phyloP scores from a whole-genome alignment of 2,329 filamentous ascomycete genomes.

The Monosporascus sp. region DNA sequence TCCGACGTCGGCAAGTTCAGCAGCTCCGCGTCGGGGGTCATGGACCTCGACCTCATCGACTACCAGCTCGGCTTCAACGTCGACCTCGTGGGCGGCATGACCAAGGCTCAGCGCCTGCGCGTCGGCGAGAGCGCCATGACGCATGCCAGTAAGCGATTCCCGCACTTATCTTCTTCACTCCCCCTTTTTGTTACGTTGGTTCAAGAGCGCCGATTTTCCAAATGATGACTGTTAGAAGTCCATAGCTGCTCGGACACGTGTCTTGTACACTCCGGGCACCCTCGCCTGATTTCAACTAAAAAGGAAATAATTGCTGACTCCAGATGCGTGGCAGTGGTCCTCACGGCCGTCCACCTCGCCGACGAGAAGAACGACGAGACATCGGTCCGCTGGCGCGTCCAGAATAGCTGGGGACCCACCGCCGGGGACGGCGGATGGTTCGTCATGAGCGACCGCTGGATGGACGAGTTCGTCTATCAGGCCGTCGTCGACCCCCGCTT shows the following conservation, averaged over 20 bases:
- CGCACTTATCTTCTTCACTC: no score
- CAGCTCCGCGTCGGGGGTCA: constrained; percentile 62
- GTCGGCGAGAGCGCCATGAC: constrained; percentile 81
- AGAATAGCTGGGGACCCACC: constrained; percentile 75
- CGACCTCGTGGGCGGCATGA: constrained; percentile 55
- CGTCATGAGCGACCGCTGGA: constrained; percentile 79
- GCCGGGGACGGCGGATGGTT: constrained; percentile 78
- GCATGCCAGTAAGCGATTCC: constrained; percentile 54
- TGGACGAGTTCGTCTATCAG: constrained; percentile 80
- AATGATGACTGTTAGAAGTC: no score
- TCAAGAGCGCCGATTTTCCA: no score
- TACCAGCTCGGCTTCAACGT: constrained; percentile 83
- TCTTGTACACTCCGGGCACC: no score
- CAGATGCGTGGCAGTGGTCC: constrained; percentile 49
- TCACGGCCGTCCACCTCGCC: constrained; percentile 79
- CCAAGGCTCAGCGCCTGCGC: constrained; percentile 68
- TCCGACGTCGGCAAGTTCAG: constrained; percentile 82
- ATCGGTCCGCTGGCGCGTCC: constrained; percentile 74
- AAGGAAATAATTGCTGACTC: no score
- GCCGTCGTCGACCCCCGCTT: constrained; percentile 74
- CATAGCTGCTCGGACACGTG: no score
- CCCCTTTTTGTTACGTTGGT: no score
- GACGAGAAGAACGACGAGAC: constrained; percentile 44
- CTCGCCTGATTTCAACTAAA: no score
- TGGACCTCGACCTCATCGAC: constrained; percentile 73